Base-by-base conservation (phyloP, 1,284 basidiomycete species). In the Ustilago crameri region DNA sequence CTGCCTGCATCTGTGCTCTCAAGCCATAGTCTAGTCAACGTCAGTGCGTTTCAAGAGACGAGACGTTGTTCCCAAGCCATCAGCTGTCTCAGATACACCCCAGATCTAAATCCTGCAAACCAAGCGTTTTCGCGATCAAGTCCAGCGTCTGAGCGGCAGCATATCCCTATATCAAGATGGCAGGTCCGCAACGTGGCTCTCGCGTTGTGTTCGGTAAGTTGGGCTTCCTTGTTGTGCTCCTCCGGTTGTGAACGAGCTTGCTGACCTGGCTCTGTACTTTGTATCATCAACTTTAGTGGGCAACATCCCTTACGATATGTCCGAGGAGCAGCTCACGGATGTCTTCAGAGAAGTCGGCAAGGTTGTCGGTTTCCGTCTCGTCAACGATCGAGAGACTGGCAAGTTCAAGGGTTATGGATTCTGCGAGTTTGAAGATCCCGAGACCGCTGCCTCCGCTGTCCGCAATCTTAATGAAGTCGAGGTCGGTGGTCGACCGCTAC, bases 391-490 rank as follows among this genome's bases (percentile, higher is more conserved):
- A 75, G 92, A 93, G 61, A 96, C 94, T 18, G 94, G 95, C 57
- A 93, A 95, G 84, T 92, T 94, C 48, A 93, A 93, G 85, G 95
- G 96, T 15, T 98, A 96, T 83, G 95, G 95, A 14, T 97, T 97
- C 83, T 95, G 94, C 86, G 93, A 96, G 87, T 97, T 93, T 83
- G 90, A 91, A 78, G 95, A 98, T 84, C 91, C 95, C 81, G 93
- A 96, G 84, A 98, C 95, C 9, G 91, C 91, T 1, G 84, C 87
- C 15, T 92, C 91, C 34, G 93, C 93, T 37, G 91, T 94, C 37
- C 88, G 93, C 71, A 94, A 94, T 82, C 86, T 94, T 48, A 91
- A 93, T 82, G 91, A 91, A 54, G 84, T 85, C 53, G 89, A 89
- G 68, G 91, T 93, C 32, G 91, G 90, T 57, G 92, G 92, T 3